A percentile compares a stretch with the other conserved stretches of the same genome.
These are phyloP conservation scores for Rhodotorula toruloides DNA, from an alignment of 768 basidiomycete genomes.

Conservation along the genomic window DNA sequence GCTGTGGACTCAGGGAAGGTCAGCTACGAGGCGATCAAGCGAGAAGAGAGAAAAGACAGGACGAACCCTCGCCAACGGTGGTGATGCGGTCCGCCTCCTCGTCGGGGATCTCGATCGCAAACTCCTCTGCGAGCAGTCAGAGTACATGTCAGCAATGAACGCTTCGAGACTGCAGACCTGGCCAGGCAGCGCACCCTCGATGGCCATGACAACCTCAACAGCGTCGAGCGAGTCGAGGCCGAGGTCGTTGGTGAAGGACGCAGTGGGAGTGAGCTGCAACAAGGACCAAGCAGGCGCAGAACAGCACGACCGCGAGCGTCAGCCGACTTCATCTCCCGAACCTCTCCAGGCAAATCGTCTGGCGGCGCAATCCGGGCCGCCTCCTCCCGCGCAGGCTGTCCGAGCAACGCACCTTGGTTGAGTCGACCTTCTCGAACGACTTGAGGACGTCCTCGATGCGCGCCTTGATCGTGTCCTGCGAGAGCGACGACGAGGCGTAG, in stretches of 20 bases:
- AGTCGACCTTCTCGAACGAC: slow-evolving; percentile 82
- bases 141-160: too few relatives aligned
- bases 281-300: not conserved
- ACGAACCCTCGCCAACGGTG: slow-evolving; percentile 80
- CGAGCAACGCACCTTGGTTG: slow-evolving; percentile 57
- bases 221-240: slow-evolving; percentile 93
- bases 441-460: slow-evolving; percentile 78
- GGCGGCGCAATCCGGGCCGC: not conserved
- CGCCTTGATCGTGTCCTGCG: slow-evolving; percentile 62
- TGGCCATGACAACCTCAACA: slow-evolving; percentile 97
- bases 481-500: slow-evolving; percentile 49
- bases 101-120: slow-evolving; percentile 95
- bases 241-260: slow-evolving; percentile 73
- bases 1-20: slow-evolving; percentile 52
- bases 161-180: too few relatives aligned
- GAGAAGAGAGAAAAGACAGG: slow-evolving; percentile 29
- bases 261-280: slow-evolving; percentile 59
- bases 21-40: slow-evolving; percentile 13
- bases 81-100: slow-evolving; percentile 90
- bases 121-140: slow-evolving; percentile 59
- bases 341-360: not conserved
- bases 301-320: not conserved
- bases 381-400: not conserved
- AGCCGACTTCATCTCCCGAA: not conserved
- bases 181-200: slow-evolving; percentile 68